These are phyloP conservation scores for Diutina neorugosa DNA, from an alignment of 1,139 yeast genomes.

Conservation along the genomic window DNA sequence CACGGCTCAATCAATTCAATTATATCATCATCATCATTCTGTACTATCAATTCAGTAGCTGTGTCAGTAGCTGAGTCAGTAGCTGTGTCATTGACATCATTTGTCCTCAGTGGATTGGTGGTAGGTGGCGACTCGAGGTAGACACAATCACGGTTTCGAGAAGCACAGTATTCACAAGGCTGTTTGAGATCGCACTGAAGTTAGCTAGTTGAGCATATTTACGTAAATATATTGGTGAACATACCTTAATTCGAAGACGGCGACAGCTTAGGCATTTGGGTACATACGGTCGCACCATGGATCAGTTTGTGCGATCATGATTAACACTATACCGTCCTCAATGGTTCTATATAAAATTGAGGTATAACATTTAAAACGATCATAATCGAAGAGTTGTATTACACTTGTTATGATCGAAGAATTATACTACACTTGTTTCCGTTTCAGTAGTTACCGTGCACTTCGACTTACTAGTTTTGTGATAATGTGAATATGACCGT, in stretches of 20 bases:
- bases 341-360: no score
- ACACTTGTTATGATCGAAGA: no score
- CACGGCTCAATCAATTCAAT: not conserved
- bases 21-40: not conserved
- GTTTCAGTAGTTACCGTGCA: no score
- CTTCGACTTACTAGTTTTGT: no score
- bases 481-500: no score
- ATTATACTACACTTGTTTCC: no score
- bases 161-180: conserved; percentile 1
- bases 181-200: not conserved
- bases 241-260: not conserved
- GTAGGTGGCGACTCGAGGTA: not conserved
- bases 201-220: not conserved
- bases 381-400: no score
- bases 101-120: not conserved
- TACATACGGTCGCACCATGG: not conserved
- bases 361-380: no score
- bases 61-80: no score
- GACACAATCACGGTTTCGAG: not conserved
- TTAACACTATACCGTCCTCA: no score
- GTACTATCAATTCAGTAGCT: not conserved
- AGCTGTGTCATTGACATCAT: no score
- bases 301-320: not conserved
- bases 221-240: not conserved
- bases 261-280: not conserved